Conservation (phyloP, 768 basidiomycete species). For the Termitomyces sp. region DNA sequence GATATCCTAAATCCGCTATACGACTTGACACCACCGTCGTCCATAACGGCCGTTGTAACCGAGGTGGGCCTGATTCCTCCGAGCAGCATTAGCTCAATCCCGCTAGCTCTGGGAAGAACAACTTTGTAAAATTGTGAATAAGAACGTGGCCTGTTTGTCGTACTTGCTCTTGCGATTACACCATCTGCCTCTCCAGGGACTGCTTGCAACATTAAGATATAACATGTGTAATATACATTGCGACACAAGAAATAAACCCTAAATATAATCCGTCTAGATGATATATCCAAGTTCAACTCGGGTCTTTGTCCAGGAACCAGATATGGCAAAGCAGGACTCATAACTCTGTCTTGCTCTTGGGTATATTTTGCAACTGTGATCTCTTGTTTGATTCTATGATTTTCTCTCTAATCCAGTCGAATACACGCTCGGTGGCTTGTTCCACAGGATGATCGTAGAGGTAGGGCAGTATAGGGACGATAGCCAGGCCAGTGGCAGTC, state of each 20-base stretch:
- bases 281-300: background rate
- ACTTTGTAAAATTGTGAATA: slow-evolving; percentile 25
- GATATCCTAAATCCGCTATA: slow-evolving; percentile 86
- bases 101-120: slow-evolving; percentile 57
- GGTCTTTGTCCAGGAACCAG: background rate
- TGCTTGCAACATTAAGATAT: slow-evolving; percentile 6
- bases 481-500: slow-evolving; percentile 64
- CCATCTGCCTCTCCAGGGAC: slow-evolving; percentile 1
- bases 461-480: slow-evolving; percentile 70
- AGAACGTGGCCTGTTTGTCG: slow-evolving; percentile 2
- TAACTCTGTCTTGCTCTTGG: slow-evolving; percentile 9
- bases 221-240: slow-evolving; percentile 8
- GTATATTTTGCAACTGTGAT: background rate
- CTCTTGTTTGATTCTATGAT: slow-evolving; percentile 33
- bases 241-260: background rate
- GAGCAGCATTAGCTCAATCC: slow-evolving; percentile 82
- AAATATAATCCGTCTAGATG: background rate
- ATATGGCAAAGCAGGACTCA: background rate
- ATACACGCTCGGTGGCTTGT: slow-evolving; percentile 56
- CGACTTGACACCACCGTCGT: slow-evolving; percentile 87
- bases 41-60: slow-evolving; percentile 94
- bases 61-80: slow-evolving; percentile 96
- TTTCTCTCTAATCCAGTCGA: slow-evolving; percentile 63
- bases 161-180: slow-evolving; percentile 4
- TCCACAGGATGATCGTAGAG: slow-evolving; percentile 81